phyloP scores from a whole-genome alignment of 331 rosid species.

The Spiraea crenata region DNA sequence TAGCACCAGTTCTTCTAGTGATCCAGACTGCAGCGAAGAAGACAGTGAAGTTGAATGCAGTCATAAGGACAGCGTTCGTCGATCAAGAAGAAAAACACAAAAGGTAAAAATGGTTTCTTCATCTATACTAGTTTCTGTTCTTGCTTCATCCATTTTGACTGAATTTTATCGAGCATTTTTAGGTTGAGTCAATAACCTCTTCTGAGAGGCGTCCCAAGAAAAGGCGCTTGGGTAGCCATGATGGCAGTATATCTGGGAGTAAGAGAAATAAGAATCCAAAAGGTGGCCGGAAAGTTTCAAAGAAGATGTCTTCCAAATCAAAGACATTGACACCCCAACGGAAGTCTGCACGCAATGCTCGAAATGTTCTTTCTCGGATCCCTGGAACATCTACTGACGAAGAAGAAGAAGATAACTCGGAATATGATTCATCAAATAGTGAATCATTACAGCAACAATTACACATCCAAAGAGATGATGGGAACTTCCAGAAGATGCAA shows the following conservation, averaged over 20 bases:
- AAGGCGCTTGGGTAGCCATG: constrained; percentile 63
- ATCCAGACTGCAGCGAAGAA: constrained; percentile 56
- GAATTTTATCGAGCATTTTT: constrained; percentile 30
- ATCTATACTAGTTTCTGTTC: constrained; percentile 19
- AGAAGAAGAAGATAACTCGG: constrained; percentile 57
- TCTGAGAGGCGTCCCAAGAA: constrained; percentile 76
- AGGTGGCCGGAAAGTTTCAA: constrained; percentile 39
- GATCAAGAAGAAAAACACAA: constrained; percentile 72
- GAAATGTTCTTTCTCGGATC: constrained; percentile 56
- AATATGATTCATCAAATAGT: constrained; percentile 58
- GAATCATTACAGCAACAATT: constrained; percentile 35
- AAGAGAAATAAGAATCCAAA: constrained; percentile 50
- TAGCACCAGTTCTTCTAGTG: constrained; percentile 53
- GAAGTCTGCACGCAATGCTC: constrained; percentile 74
- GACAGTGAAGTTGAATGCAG: constrained; percentile 35
- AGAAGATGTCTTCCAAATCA: constrained; percentile 54
- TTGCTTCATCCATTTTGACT: constrained; percentile 22
- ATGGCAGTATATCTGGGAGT: constrained; percentile 44
- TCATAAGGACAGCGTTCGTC: constrained; percentile 57
- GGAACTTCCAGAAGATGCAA: constrained; percentile 29
- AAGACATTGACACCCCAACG: constrained; percentile 65
- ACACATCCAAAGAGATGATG: constrained; percentile 37
- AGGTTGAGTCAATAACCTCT: constrained; percentile 49
- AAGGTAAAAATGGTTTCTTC: constrained; percentile 37
- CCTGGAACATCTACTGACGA: constrained; percentile 60